Conservation (phyloP, 2,329 filamentous ascomycete genomes). For the Rhinocladiella similis region DNA sequence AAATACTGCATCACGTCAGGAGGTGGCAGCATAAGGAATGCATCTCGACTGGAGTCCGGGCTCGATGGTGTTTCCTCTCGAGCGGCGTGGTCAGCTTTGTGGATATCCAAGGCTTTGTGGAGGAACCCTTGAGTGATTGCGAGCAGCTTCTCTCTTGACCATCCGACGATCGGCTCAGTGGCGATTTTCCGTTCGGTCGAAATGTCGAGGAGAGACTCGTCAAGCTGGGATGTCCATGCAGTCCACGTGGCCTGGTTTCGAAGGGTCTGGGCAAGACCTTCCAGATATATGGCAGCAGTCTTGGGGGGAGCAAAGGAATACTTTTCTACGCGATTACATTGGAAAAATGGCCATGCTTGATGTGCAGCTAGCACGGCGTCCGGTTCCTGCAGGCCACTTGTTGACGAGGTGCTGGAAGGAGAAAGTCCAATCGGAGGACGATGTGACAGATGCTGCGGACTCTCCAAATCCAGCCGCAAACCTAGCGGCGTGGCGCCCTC, state of each 20-base stretch:
- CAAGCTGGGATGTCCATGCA: constrained; percentile 53
- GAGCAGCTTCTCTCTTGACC: constrained; percentile 67
- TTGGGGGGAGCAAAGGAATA: constrained; percentile 51
- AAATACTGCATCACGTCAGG: constrained; percentile 68
- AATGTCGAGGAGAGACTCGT: constrained; percentile 41
- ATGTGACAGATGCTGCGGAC: constrained; percentile 19
- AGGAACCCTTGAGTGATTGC: constrained; percentile 70
- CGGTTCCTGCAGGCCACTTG: constrained; percentile 38
- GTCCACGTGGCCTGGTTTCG: constrained; percentile 54
- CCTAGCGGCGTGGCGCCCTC: constrained; percentile 20
- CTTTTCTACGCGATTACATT: constrained; percentile 49
- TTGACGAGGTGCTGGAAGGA: constrained; percentile 22
- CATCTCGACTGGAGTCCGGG: constrained; percentile 53
- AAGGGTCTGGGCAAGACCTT: constrained; percentile 52
- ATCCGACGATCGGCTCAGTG: constrained; percentile 51
- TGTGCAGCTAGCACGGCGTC: constrained; percentile 52
- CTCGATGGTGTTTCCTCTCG: constrained; percentile 28
- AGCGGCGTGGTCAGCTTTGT: constrained; percentile 44
- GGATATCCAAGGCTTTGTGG: constrained; percentile 69
- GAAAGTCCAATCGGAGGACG: constrained; percentile 23
- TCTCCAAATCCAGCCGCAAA: constrained; percentile 22
- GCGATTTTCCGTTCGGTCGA: constrained; percentile 47
- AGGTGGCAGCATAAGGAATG: constrained; percentile 65
- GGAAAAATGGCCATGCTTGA: constrained; percentile 54
- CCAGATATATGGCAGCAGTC: constrained; percentile 52